Percentiles rank a stretch among this genome's conserved stretches.
Evolutionary conservation across 129 eudicot species (phyloP).

Genomic region (Arctium lappa): DNA sequence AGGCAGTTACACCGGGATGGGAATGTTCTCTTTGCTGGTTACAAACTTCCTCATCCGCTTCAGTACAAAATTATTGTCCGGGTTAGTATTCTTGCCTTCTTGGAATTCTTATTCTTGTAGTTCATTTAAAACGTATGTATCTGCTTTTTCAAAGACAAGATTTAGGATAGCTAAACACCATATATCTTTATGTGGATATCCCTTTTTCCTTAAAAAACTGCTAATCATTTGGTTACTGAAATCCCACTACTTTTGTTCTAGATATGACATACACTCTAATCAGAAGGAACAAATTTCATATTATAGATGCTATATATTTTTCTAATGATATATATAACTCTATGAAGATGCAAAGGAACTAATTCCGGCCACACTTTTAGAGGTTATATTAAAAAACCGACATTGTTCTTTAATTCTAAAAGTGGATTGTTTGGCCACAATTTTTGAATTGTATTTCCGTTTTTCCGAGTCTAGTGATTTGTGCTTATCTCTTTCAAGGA

Average conservation of each 20-base stretch:
- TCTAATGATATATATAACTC: background rate
- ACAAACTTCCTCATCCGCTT: conserved; percentile 98
- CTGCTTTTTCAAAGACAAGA: background rate
- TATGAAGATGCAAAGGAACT: background rate
- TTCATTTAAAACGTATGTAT: background rate
- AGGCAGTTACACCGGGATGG: conserved; percentile 97
- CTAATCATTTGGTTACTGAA: background rate
- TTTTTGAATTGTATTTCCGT: background rate
- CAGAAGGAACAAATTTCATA: background rate
- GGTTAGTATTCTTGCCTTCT: conserved; percentile 43
- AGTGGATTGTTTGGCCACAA: background rate
- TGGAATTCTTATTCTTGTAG: background rate
- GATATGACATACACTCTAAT: background rate
- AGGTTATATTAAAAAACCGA: background rate
- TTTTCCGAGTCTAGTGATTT: background rate
- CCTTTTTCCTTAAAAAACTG: background rate
- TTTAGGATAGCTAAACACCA: background rate
- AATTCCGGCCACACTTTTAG: background rate
- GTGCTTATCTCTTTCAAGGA: background rate
- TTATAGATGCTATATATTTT: background rate
- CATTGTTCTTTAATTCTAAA: background rate
- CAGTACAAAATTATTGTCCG: conserved; percentile 89
- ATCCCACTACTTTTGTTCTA: background rate
- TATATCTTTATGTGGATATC: background rate
- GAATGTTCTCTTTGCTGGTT: conserved; percentile 88